Base-by-base conservation (phyloP, 371 early-diverging fungal species). In the Gilbertella persicaria region DNA sequence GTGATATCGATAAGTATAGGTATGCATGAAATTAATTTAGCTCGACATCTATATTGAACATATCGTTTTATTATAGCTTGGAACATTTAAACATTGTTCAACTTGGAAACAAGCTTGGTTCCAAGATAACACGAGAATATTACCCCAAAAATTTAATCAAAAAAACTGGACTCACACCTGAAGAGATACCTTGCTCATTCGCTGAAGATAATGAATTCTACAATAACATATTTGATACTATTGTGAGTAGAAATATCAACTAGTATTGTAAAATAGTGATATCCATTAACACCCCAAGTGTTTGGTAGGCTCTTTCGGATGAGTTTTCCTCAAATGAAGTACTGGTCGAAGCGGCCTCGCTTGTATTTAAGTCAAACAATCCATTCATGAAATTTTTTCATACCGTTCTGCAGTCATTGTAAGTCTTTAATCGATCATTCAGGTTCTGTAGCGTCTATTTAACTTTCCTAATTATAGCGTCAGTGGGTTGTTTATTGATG, bases 251-350 rank as follows among this genome's bases (percentile, higher is more conserved):
- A 44, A 53, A 53, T 45, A 53, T 45, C 45, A 53, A 53, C 45
- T 53, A 53, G 36, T 23, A 55, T 46, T 33, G 44, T 44, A 45
- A 53, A 44, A 37, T 44, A 53, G 53, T 44, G 37, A 53, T 53
- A 53, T 45, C 36, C 38, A 35, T 53, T 45, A 37, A 53, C 53
- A 45, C 45, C 45, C 45, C 37, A 53, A 44, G 37, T 53, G 36
- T 44, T 53, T 45, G 53, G 53, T 37, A 55, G 55, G 42, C 55
- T 47, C 47, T 55, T 47, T 46, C 48, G 29, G 40, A 55, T 47
- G 48, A 55, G 36, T 48, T 41, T 41, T 55, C 48, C 42, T 55
- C 55, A 42, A 55, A 47, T 55, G 48, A 55, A 42, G 47, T 55
- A 47, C 55, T 55, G 36, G 35, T 42, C 42, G 55, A 55, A 55